These are phyloP conservation scores for Hyaloscypha hepaticicola DNA, from an alignment of 495 filamentous ascomycete genomes.

Conservation along the genomic window DNA sequence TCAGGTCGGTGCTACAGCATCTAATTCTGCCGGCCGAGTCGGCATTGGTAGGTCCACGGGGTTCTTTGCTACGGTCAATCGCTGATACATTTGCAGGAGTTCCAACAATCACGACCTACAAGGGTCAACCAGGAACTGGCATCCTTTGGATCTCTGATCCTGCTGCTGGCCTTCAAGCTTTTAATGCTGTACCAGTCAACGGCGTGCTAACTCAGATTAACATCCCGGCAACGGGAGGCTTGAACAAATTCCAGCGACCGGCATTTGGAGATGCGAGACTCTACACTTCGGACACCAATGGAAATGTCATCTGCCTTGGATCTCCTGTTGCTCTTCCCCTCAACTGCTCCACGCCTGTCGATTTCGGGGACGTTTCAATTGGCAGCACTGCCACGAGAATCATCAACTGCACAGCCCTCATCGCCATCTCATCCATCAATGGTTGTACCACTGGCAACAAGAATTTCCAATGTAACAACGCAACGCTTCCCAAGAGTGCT, in stretches of 20 bases:
- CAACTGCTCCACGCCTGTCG: conserved; percentile 38
- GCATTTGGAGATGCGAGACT: conserved; percentile 47
- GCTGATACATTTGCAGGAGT: no score
- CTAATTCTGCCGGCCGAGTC: conserved; percentile 38
- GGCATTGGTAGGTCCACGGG: conserved; percentile 27
- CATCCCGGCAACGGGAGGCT: conserved; percentile 38
- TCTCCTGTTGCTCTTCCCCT: conserved; percentile 44
- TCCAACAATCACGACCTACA: conserved; percentile 42
- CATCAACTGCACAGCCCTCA: conserved; percentile 38
- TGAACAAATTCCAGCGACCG: conserved; percentile 48
- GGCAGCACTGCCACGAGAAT: conserved; percentile 30
- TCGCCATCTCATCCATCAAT: conserved; percentile 35
- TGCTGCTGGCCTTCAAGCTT: conserved; percentile 38
- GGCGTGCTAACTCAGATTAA: conserved; percentile 41
- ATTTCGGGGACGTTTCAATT: conserved; percentile 45
- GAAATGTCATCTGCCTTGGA: conserved; percentile 42
- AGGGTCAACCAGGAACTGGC: conserved; percentile 41
- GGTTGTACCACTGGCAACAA: conserved; percentile 32
- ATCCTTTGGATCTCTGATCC: conserved; percentile 41
- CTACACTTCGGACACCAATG: conserved; percentile 42
- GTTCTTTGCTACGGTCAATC: no score
- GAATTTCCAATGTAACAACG: conserved; percentile 34
- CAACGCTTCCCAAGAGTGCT: conserved; percentile 35
- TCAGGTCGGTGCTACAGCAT: conserved; percentile 35
- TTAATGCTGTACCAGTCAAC: conserved; percentile 39